Conservation (phyloP, 2,329 filamentous ascomycete species). For the Phaeosphaeria sp. region DNA sequence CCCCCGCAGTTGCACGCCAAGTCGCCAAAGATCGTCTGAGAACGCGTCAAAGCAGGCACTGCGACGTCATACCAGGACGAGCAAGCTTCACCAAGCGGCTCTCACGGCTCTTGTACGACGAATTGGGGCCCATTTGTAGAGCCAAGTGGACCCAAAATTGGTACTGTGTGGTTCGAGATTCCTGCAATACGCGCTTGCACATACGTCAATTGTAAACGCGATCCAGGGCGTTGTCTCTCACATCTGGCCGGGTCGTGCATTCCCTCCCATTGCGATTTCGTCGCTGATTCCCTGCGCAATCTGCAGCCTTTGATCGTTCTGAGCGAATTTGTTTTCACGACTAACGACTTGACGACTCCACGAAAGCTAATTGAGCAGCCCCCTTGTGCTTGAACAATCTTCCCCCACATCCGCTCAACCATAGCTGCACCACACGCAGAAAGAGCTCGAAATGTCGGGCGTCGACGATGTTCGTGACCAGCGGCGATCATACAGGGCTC, state of each 20-base stretch:
- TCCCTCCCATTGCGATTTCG: background rate
- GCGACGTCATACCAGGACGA: slow-evolving; percentile 28
- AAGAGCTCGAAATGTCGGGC: slow-evolving; percentile 42
- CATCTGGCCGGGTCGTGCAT: slow-evolving; percentile 14
- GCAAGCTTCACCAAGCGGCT: slow-evolving; percentile 23
- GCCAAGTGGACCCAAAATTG: slow-evolving; percentile 24
- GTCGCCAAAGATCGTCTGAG: slow-evolving; percentile 18
- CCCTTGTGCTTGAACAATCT: background rate
- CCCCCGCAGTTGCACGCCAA: slow-evolving; percentile 27
- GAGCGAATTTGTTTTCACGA: slow-evolving; percentile 6
- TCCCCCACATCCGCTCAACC: background rate
- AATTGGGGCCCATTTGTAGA: slow-evolving; percentile 16
- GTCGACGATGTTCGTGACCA: slow-evolving; percentile 52
- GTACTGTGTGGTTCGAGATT: slow-evolving; percentile 11
- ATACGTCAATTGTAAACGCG: slow-evolving; percentile 32
- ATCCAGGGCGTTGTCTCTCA: slow-evolving; percentile 13
- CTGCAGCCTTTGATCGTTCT: slow-evolving; percentile 5
- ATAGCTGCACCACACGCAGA: background rate
- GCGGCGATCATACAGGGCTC: slow-evolving; percentile 48
- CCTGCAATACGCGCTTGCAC: slow-evolving; percentile 13
- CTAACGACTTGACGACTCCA: slow-evolving; percentile 10
- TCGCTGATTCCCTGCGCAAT: slow-evolving; percentile 14
- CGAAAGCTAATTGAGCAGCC: slow-evolving; percentile 17
- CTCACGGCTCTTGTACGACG: slow-evolving; percentile 21
- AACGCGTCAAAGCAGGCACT: slow-evolving; percentile 18